These are phyloP conservation scores for Hyaloscypha bicolor DNA, from an alignment of 495 filamentous ascomycete genomes.

Conservation along the genomic window DNA sequence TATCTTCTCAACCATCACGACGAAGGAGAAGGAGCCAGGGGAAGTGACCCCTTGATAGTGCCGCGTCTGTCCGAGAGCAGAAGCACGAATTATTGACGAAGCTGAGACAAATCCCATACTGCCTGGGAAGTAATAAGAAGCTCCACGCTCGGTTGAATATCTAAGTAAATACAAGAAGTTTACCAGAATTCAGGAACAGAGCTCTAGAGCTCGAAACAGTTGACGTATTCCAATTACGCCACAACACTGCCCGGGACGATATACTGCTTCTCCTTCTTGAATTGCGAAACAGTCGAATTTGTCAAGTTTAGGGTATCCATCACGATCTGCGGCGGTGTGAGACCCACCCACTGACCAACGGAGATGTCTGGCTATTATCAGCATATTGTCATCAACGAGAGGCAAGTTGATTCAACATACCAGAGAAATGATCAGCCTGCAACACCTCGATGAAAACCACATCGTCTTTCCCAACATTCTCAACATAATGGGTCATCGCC, in stretches of 20 bases:
- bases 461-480: slow-evolving; percentile 73
- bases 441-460: slow-evolving; percentile 73
- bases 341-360: slow-evolving; percentile 65
- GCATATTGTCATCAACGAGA: neutral
- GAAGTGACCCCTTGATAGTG: too few species aligned
- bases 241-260: slow-evolving; percentile 44
- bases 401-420: neutral
- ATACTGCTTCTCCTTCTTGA: slow-evolving; percentile 60
- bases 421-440: slow-evolving; percentile 60
- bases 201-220: too few species aligned
- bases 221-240: slow-evolving; percentile 36
- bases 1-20: too few species aligned
- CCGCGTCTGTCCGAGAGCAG: too few species aligned
- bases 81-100: too few species aligned
- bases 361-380: slow-evolving; percentile 50
- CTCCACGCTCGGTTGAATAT: too few species aligned
- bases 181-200: too few species aligned
- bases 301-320: slow-evolving; percentile 63
- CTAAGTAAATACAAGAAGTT: too few species aligned
- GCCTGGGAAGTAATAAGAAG: too few species aligned
- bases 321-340: slow-evolving; percentile 65
- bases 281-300: slow-evolving; percentile 50
- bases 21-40: too few species aligned
- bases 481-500: slow-evolving; percentile 71
- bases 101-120: too few species aligned